Evolutionary conservation across 495 filamentous ascomycete genomes (phyloP).

Genomic region (Trichoderma asperelloides): DNA sequence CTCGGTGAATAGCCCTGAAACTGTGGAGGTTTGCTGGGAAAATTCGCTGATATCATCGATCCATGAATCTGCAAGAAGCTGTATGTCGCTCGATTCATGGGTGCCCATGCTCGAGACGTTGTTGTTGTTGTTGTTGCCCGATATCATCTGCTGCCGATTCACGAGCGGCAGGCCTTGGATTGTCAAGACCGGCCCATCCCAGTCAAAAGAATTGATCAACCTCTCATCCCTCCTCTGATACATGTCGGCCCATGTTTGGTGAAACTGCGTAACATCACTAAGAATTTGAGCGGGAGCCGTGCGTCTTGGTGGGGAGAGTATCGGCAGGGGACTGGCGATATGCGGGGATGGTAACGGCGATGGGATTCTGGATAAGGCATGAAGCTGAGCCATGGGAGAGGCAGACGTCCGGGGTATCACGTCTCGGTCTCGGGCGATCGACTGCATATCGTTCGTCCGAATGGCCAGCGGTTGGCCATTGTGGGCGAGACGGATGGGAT

Average conservation of each 20-base stretch:
- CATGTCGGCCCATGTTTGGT: not conserved
- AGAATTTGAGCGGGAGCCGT: not conserved
- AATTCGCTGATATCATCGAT: no score
- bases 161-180: not conserved
- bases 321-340: not conserved
- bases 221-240: not conserved
- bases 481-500: no score
- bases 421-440: no score
- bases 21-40: no score
- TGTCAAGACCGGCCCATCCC: not conserved
- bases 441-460: no score
- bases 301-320: not conserved
- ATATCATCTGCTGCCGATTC: not conserved
- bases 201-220: not conserved
- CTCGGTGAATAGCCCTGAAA: no score
- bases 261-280: not conserved
- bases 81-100: no score
- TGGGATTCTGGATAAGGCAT: not conserved
- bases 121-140: not conserved
- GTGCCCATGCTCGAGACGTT: not conserved
- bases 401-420: no score
- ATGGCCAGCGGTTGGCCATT: no score
- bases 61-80: no score
- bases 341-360: not conserved
- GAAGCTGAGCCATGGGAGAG: not conserved